Conservation (phyloP, 495 filamentous ascomycete species). For the Staphylotrichum longicolle region DNA sequence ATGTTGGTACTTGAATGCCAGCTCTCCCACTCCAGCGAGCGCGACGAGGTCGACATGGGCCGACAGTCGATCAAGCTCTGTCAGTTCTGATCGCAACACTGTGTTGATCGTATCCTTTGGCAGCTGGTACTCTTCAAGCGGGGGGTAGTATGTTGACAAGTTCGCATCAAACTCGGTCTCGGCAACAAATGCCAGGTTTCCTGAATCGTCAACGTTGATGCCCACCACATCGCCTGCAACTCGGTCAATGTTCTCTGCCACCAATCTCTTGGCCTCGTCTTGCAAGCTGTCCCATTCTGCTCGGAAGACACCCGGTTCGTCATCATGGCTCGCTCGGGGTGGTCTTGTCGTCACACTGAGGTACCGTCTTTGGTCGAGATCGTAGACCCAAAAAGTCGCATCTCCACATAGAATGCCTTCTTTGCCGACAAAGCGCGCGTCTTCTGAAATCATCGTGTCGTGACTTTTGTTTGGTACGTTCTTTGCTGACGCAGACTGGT, state of each 20-base stretch:
- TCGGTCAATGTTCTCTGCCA: neutral
- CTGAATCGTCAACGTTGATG: neutral
- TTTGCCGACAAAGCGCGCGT: too few relatives aligned
- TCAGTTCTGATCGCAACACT: constrained; percentile 13
- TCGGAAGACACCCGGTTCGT: too few relatives aligned
- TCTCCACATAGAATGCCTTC: too few relatives aligned
- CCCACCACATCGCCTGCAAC: neutral
- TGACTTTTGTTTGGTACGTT: too few relatives aligned
- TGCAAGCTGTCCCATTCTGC: neutral
- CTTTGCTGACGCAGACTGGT: too few relatives aligned
- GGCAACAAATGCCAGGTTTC: neutral
- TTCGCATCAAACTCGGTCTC: neutral
- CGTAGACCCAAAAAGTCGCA: neutral
- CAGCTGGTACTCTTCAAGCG: neutral
- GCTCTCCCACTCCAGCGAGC: neutral
- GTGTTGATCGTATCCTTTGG: neutral
- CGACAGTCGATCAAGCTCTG: constrained; percentile 8
- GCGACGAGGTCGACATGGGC: constrained; percentile 5
- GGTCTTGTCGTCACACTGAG: neutral
- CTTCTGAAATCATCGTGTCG: too few relatives aligned
- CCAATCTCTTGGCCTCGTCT: neutral
- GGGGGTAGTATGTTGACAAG: neutral
- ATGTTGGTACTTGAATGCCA: neutral
- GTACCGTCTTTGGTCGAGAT: neutral
- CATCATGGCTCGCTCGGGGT: too few relatives aligned